Percentiles rank a stretch among this genome's conserved stretches.
These are phyloP conservation scores for Verruconis gallopava DNA, from an alignment of 2,329 filamentous ascomycete species.

Conservation along the genomic window DNA sequence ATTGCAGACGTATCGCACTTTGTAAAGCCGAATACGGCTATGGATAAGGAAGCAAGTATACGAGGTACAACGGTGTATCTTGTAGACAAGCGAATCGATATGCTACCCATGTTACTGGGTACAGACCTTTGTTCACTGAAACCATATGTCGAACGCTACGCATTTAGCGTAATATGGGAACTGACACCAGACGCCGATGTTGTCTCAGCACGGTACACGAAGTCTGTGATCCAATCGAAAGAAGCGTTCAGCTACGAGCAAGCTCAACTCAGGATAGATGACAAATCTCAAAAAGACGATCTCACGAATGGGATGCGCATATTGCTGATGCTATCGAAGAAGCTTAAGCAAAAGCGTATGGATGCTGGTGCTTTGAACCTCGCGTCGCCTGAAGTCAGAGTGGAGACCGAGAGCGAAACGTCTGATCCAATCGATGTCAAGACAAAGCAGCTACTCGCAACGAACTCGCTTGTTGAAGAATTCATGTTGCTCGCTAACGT, in stretches of 20 bases:
- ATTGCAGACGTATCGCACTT: conserved; percentile 99
- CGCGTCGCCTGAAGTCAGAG: conserved; percentile 93
- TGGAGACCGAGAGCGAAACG: conserved; percentile 89
- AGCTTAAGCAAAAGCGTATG: conserved; percentile 88
- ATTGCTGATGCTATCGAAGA: conserved; percentile 78
- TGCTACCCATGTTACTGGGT: conserved; percentile 91
- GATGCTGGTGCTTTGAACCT: conserved; percentile 90
- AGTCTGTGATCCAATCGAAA: conserved; percentile 91
- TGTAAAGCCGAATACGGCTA: conserved; percentile 90
- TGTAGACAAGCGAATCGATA: conserved; percentile 98
- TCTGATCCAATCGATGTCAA: conserved; percentile 94
- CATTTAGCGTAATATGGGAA: conserved; percentile 54
- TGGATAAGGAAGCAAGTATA: conserved; percentile 90
- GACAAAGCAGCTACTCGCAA: conserved; percentile 86
- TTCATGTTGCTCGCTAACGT: conserved; percentile 99
- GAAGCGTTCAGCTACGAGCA: conserved; percentile 98
- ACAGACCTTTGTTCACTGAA: conserved; percentile 95
- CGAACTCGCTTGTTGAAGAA: conserved; percentile 94
- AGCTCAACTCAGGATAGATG: conserved; percentile 87
- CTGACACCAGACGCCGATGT: conserved; percentile 75
- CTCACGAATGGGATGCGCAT: conserved; percentile 81
- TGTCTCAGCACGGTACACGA: conserved; percentile 76
- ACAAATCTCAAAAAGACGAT: conserved; percentile 73
- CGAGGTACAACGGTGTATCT: conserved; percentile 94
- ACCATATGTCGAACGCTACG: conserved; percentile 76